Evolutionary conservation across 352 stramenopile species (phyloP), one percentile per base, ranked within the genome.

Genomic region (Phytophthora rubi): DNA sequence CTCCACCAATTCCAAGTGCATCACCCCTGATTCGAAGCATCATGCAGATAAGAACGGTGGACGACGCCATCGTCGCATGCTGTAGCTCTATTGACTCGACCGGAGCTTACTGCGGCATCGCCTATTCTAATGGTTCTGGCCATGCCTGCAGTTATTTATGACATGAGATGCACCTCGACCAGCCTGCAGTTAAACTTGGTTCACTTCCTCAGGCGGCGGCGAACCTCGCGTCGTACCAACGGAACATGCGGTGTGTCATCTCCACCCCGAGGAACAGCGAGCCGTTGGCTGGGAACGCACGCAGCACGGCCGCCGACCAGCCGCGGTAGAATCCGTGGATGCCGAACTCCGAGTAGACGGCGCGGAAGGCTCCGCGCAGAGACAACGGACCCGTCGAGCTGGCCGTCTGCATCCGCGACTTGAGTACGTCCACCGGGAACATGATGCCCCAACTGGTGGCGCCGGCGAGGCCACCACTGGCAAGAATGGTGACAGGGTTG

Each of bases 191-290:
- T 65, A 59, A 39, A 59, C 35, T 60, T 59, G 52, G 33, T 5
- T 12, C 12, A 47, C 10, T 39, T 15, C 33, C 39, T 47, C 13
- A 18, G 4, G 48, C 10, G 58, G 53, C 53, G 23, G 65, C 53
- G 52, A 65, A 74, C 61, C 63, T 71, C 26, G 70, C 67, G 51
- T 90, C 83, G 13, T 83, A 55, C 80, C 80, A 92, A 33, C 82
- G 80, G 61, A 94, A 93, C 42, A 92, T 53, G 44, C 86, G 88
- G 65, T 95, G 86, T 18, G 88, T 94, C 85, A 94, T 93, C 62
- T 97, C 89, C 18, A 95, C 87, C n/a, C 91, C 91, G 2, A 97
- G 76, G 71, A 97, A 97, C 9, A 97, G 85, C 63, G 88, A 93
- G 21, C 89, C 91, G 62, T 97, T 96, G 44, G 89, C 90, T 0